Percentiles rank a stretch among this genome's conserved stretches.
Conservation (phyloP, 805 yeast genomes). For the Teunomyces cretensis region DNA sequence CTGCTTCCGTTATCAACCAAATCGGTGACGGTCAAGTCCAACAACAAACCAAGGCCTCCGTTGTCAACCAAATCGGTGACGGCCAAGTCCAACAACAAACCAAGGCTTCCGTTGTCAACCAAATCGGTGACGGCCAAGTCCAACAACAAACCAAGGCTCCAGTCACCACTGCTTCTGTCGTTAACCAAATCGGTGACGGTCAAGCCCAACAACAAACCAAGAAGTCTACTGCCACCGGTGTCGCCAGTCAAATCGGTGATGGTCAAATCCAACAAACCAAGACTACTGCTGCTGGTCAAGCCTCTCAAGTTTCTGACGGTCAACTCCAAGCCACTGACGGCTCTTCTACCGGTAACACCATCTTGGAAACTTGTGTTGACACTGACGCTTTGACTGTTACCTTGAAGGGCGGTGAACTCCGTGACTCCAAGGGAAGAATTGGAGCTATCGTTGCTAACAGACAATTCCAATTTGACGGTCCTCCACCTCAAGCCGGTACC, state of each 20-base stretch:
- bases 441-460: slow-evolving; percentile 81
- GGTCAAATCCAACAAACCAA: slow-evolving; percentile 34
- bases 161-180: slow-evolving; percentile 21
- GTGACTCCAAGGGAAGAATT: slow-evolving; percentile 62
- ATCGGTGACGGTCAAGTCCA: slow-evolving; percentile 33
- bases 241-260: slow-evolving; percentile 41
- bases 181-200: slow-evolving; percentile 29
- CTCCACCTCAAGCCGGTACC: slow-evolving; percentile 66
- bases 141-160: slow-evolving; percentile 28
- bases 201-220: slow-evolving; percentile 26
- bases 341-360: slow-evolving; percentile 1
- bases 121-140: slow-evolving; percentile 30
- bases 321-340: slow-evolving; percentile 24
- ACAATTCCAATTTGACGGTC: slow-evolving; percentile 80
- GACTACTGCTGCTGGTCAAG: slow-evolving; percentile 17
- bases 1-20: slow-evolving; percentile 22
- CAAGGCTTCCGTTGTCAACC: slow-evolving; percentile 22
- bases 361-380: slow-evolving; percentile 21
- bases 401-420: slow-evolving; percentile 50
- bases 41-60: slow-evolving; percentile 23
- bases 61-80: slow-evolving; percentile 44
- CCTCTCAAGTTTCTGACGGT: slow-evolving; percentile 29
- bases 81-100: slow-evolving; percentile 47
- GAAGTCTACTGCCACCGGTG: slow-evolving; percentile 21
- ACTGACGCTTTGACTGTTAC: slow-evolving; percentile 50